Base-by-base conservation (phyloP, 805 yeast genomes). In the Jamesozyma jinghongensis region DNA sequence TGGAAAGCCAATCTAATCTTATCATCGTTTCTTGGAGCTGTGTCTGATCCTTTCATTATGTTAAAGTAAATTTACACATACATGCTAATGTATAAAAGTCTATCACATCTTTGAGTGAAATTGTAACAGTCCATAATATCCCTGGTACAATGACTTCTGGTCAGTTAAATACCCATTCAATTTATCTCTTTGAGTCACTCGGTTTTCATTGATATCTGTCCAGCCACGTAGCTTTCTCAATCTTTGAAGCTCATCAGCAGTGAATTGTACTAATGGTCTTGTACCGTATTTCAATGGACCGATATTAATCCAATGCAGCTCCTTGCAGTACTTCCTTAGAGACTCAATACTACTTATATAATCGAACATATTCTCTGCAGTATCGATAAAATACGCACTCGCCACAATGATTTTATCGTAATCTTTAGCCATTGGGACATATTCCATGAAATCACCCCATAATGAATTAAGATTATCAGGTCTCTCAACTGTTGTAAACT, bases 281-380 rank as follows among this genome's bases (percentile, higher is more conserved):
- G 86, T 77, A 0, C 97, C 97, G 67, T 92, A 90, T 59, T 88
- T 83, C 45, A 92, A 67, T 0, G 98, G 98, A 0, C 98, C 98
- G 12, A 79, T 69, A 56, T 92, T 90, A 47, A 90, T 75, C 97
- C 97, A 90, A 32, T 71, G 67, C 0, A 85, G 80, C 3, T 70
- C 70, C 13, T 65, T n/a, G 29, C 51, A 38, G 7, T 65, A 67
- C 7, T 53, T 52, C 10, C 68, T 61, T 28, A 80, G 51, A 10
- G 58, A 51, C 41, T 73, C 72, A 29, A 90, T 77, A 1, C 81
- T 62, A 40, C 81, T 81, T 40, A 90, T 60, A 59, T 88, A 88
- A 32, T 77, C 80, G 47, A 90, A 68, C 37, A 85, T 56, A 53
- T 88, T 85, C 52, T 85, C 94, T 0, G 97, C 97, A 0, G 97